Base-by-base conservation (phyloP, 129 eudicot genomes). In the Artemisia annua region DNA sequence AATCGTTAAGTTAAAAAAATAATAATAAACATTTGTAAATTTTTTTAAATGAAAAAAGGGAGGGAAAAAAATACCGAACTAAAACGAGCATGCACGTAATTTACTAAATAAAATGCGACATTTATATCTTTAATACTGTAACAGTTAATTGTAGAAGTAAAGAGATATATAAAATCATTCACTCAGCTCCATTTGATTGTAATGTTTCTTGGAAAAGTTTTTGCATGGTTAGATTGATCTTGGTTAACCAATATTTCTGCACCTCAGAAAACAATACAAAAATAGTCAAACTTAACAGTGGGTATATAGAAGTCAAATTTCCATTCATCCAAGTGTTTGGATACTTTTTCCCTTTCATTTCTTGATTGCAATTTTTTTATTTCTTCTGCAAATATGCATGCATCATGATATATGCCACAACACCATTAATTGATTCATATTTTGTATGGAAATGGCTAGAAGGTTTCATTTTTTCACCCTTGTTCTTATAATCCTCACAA, bases 261-360 rank as follows among this genome's bases (percentile, higher is more conserved):
- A 69, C 75, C 81, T 61, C 58, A 62, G 0, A 55, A 66, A 54
- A 0, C 5, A 19, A 16, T 43, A 53, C 13, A 54, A 60, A 61
- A 19, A 69, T 14, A 61, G 63, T 77, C 75, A 61, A 72, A 70
- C 5, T 39, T 35, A 35, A 39, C 11, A 7, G 46, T 39, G 46
- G 65, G 65, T 19, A 39, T 63, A 20, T 35, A 3, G 2, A 52
- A 52, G 67, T 53, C 77, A 63, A 70, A 11, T 52, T 50, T 62
- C 49, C 58, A 54, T 78, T 63, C 77, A 78, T 13, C 72, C 82
- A 70, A 63, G 66, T 77, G 81, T 78, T 5, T 78, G 77, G 15
- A 35, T 22, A 24, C 48, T 59, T 76, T 9, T 68, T 20, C 48
- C 12, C 18, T 67, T 76, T 51, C 49, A 51, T 6, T 1, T 39